phyloP scores from a whole-genome alignment of 2,329 filamentous ascomycete genomes.

The Fusarium sp. region DNA sequence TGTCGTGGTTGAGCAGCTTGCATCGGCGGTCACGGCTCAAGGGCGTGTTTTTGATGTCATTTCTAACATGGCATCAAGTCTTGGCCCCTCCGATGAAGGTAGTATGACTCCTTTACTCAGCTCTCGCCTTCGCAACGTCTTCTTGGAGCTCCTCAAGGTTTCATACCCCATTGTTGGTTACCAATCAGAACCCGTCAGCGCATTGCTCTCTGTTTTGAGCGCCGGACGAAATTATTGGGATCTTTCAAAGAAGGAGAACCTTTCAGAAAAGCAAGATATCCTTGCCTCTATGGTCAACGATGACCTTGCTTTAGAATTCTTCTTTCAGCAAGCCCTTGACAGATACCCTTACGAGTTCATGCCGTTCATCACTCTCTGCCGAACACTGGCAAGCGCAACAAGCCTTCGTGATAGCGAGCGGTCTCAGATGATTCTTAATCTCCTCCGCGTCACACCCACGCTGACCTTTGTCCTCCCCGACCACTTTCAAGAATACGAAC shows the following conservation, averaged over 20 bases:
- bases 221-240: constrained; percentile 67
- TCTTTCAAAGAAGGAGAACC: constrained; percentile 54
- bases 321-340: constrained; percentile 75
- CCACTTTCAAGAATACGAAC: constrained; percentile 78
- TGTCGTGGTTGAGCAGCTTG: constrained; percentile 63
- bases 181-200: constrained; percentile 74
- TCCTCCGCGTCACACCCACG: constrained; percentile 75
- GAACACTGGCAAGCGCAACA: constrained; percentile 64
- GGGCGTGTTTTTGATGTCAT: constrained; percentile 67
- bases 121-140: constrained; percentile 70
- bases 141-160: constrained; percentile 77
- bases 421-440: constrained; percentile 67
- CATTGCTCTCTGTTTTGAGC: constrained; percentile 73
- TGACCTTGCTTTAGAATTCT: constrained; percentile 64
- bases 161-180: constrained; percentile 77
- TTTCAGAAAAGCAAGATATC: constrained; percentile 51
- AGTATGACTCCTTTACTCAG: constrained; percentile 67
- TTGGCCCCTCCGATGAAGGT: constrained; percentile 59
- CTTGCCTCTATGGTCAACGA: constrained; percentile 52
- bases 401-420: constrained; percentile 49
- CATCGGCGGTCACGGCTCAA: constrained; percentile 60
- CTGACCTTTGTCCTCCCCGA: constrained; percentile 83
- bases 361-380: constrained; percentile 80
- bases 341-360: constrained; percentile 88
- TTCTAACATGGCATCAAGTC: constrained; percentile 60